Evolutionary conservation across 345 rosid genomes (phyloP).

Genomic region (Garcia nutans): DNA sequence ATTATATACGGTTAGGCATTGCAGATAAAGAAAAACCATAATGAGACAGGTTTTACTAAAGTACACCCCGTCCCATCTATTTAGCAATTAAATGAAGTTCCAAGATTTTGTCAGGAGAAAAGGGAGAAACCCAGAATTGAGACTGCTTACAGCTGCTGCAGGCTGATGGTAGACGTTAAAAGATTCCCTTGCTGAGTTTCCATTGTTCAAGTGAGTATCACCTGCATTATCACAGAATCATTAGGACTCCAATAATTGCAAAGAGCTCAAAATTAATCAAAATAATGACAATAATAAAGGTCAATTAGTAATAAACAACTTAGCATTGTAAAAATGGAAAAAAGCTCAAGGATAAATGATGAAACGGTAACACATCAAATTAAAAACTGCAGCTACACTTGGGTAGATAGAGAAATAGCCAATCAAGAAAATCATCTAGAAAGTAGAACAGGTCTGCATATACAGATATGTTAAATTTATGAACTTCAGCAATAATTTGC

Average conservation of each 20-base stretch:
- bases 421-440: constrained; percentile 2
- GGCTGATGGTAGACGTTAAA: constrained; percentile 38
- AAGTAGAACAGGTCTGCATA: background rate
- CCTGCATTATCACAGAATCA: constrained; percentile 43
- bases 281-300: background rate
- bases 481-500: constrained; percentile 1
- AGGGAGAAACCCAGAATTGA: constrained; percentile 6
- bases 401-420: background rate
- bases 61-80: background rate
- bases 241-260: constrained; percentile 10
- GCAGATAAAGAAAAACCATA: background rate
- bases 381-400: background rate
- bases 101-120: background rate
- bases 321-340: background rate
- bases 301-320: background rate
- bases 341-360: background rate
- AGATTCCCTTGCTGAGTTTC: constrained; percentile 40
- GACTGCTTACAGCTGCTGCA: constrained; percentile 41
- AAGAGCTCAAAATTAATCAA: constrained; percentile 4
- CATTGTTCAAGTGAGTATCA: constrained; percentile 39
- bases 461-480: constrained; percentile 5
- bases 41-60: background rate
- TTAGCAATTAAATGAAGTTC: constrained; percentile 2
- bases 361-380: background rate
- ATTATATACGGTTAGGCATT: background rate